Evolutionary conservation across 2,329 filamentous ascomycete genomes (phyloP).

Genomic region (Xylaria sp.): DNA sequence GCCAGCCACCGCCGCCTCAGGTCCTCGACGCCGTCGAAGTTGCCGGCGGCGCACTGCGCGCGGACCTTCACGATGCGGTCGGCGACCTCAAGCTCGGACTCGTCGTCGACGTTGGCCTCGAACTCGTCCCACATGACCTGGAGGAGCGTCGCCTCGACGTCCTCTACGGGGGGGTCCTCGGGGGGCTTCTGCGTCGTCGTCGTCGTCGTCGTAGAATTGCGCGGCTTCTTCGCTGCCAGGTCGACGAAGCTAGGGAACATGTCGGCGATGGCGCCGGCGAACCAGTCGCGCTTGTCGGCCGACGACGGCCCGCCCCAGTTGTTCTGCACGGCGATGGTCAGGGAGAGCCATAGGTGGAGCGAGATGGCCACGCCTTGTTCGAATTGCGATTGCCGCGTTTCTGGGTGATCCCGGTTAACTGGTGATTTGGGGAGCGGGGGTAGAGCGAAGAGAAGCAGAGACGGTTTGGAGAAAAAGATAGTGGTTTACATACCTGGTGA

Average conservation of each 20-base stretch:
- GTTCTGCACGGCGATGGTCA: conserved; percentile 84
- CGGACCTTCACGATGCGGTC: conserved; percentile 70
- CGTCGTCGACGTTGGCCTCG: conserved; percentile 89
- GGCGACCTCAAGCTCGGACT: conserved; percentile 76
- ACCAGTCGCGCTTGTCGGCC: conserved; percentile 92
- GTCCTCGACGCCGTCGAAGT: conserved; percentile 65
- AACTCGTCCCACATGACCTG: conserved; percentile 97
- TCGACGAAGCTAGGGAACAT: conserved; percentile 71
- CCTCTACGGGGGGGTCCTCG: conserved; percentile 68
- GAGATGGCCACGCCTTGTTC: conserved; percentile 85
- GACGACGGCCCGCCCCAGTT: conserved; percentile 85
- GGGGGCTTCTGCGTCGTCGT: conserved; percentile 26
- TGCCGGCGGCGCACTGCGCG: conserved; percentile 64
- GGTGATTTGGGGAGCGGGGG: neutral
- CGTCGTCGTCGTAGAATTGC: too few relatives aligned
- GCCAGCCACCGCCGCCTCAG: conserved; percentile 66
- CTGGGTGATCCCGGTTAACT: conserved; percentile 39
- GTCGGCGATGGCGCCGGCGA: conserved; percentile 84
- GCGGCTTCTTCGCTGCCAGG: conserved; percentile 36
- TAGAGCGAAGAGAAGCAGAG: neutral
- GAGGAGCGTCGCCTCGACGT: conserved; percentile 81
- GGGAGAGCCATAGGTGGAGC: conserved; percentile 84
- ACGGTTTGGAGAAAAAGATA: neutral
- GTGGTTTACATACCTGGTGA: conserved; percentile 33
- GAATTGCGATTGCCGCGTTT: conserved; percentile 66